Evolutionary conservation across 129 eudicot genomes (phyloP), one percentile per base, ranked within the genome.

Genomic region (carrot (Daucus carota)): DNA sequence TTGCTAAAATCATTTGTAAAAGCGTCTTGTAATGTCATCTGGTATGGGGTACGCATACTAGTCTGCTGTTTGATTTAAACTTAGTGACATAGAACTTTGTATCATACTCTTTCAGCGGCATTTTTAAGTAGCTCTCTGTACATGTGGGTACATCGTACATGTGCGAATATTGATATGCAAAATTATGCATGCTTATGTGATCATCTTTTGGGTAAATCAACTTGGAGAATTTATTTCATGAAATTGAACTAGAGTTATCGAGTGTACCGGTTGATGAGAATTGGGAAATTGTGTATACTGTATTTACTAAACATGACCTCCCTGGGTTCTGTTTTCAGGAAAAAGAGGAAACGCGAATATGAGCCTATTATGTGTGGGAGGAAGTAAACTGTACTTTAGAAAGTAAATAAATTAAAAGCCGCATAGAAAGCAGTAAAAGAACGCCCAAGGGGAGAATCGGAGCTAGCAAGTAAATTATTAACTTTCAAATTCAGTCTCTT

Each of bases 21-120:
- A 71, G 1, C 41, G n/a, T 72, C 80, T 46, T 78, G 31, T 34
- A 75, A 42, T 28, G 72, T 57, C 74, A 70, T 32, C 28, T 11
- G 66, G 66, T 3, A 29, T 57, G 13, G 8, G 20, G 22, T n/a
- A 13, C 75, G 5, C 24, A 20, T 68, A 34, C 63, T 0, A 14
- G 20, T 36, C 73, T 75, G n/a, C 11, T 34, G 60, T 3, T 13
- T 14, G 7, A 20, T 38, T 36, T 22, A 34, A 34, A 65, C 3
- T 32, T 42, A 32, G 47, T 70, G 43, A 20, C 8, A n/a, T 28
- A 41, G 40, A 16, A 16, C 46, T 68, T 11, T 31, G 41, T 68
- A 16, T 68, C 73, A 34, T 22, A 32, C 26, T 18, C 73, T 68
- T 36, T 67, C 13, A 1, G 29, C 36, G 45, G 24, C 24, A 16